A percentile compares a stretch with the other conserved stretches of the same genome.
phyloP scores from a whole-genome alignment of 148 eudicot genomes.

The Talinum fruticosum region DNA sequence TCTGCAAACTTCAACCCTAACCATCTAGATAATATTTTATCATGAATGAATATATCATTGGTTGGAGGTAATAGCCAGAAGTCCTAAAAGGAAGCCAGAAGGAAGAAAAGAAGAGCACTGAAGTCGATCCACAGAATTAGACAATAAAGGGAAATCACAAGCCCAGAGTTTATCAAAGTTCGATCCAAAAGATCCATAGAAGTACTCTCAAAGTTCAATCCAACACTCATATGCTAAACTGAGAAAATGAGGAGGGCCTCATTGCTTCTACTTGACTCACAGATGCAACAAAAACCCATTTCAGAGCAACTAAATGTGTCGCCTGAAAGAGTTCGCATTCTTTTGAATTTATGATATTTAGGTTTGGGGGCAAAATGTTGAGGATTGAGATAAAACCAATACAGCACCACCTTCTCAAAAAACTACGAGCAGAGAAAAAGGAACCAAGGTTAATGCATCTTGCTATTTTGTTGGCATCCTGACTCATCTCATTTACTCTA shows the following conservation, averaged over 20 bases:
- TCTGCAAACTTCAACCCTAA: background rate
- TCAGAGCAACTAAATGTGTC: background rate
- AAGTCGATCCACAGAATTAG: no score
- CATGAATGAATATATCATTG: no score
- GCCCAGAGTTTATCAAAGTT: no score
- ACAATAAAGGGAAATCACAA: no score
- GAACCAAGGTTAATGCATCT: background rate
- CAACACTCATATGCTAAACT: background rate
- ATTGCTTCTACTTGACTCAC: background rate
- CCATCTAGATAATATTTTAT: no score
- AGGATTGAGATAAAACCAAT: background rate
- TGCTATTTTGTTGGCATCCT: background rate
- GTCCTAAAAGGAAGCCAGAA: no score
- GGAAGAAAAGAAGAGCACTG: no score
- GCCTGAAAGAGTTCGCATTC: background rate
- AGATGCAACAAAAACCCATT: background rate
- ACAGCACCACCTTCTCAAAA: background rate
- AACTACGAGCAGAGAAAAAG: background rate
- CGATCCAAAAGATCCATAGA: no score
- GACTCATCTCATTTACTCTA: background rate
- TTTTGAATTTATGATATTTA: background rate
- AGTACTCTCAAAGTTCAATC: background rate
- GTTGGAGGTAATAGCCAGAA: no score
- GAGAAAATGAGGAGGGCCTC: background rate
- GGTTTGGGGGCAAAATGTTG: background rate